phyloP scores from a whole-genome alignment of 1,284 basidiomycete species.

The Veloboletus limbatus region DNA sequence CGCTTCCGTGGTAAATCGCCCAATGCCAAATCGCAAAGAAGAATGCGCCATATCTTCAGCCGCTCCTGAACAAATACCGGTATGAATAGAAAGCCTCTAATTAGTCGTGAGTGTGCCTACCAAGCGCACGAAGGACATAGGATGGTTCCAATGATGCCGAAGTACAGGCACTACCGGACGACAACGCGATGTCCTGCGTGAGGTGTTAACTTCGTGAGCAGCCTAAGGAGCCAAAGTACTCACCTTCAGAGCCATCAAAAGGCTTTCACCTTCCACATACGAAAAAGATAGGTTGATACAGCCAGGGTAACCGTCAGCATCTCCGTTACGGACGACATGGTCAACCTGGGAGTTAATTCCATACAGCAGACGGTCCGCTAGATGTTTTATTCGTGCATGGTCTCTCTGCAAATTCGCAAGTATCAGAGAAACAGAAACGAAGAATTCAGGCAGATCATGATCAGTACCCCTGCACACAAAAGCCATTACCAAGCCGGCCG shows the following conservation, averaged over 20 bases:
- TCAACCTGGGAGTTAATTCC: conserved; percentile 84
- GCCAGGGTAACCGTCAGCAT: conserved; percentile 83
- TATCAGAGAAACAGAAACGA: conserved; percentile 4
- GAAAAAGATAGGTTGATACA: conserved; percentile 96
- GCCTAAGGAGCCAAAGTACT: conserved; percentile 30
- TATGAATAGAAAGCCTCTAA: conserved; percentile 1
- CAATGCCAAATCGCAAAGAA: conserved; percentile 95
- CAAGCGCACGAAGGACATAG: conserved; percentile 95
- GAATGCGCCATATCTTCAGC: conserved; percentile 99
- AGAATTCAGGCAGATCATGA: conserved; percentile 15
- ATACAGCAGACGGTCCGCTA: conserved; percentile 82
- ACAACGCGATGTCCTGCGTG: conserved; percentile 87
- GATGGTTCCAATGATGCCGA: conserved; percentile 98
- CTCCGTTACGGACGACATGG: conserved; percentile 93
- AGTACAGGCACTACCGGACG: conserved; percentile 97
- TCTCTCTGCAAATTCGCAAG: conserved; percentile 60
- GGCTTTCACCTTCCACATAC: conserved; percentile 96
- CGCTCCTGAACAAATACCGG: conserved; percentile 53
- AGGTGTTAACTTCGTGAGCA: conserved; percentile 1
- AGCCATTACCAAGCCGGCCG: conserved; percentile 59
- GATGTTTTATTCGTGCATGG: conserved; percentile 70
- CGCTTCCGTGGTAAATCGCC: conserved; percentile 96
- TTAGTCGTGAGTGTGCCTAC: conserved; percentile 36
- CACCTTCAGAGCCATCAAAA: conserved; percentile 98
- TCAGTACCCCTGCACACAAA: conserved; percentile 92